Evolutionary conservation across 2,329 filamentous ascomycete species (phyloP).

Genomic region (Leptographium galeiforme): DNA sequence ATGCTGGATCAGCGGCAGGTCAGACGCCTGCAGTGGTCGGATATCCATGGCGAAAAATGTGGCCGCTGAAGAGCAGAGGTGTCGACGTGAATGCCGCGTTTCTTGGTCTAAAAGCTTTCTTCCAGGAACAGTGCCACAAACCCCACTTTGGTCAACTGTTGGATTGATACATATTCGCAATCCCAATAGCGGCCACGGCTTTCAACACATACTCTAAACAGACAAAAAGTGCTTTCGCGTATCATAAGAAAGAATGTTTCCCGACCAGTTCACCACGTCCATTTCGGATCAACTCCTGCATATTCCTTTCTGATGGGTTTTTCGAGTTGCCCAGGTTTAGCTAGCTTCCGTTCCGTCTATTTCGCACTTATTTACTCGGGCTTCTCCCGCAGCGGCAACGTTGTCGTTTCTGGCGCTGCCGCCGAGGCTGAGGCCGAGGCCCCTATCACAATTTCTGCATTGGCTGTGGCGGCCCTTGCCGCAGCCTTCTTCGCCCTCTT

Average conservation of each 20-base stretch:
- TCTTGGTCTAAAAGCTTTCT: too few species aligned
- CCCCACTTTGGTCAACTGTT: too few species aligned
- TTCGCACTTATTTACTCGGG: conserved; percentile 9
- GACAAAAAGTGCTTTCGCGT: too few species aligned
- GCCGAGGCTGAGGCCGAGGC: conserved; percentile 2
- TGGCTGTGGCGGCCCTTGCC: conserved; percentile 13
- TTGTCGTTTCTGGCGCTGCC: conserved; percentile 12
- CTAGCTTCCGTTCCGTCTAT: background rate
- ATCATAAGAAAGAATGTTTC: too few species aligned
- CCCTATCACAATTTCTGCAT: conserved; percentile 4
- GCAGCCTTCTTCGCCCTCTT: conserved; percentile 18
- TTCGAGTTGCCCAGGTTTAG: background rate
- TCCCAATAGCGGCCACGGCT: too few species aligned
- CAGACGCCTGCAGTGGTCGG: conserved; percentile 66
- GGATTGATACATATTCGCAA: too few species aligned
- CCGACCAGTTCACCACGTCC: too few species aligned
- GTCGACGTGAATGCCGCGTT: background rate
- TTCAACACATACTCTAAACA: too few species aligned
- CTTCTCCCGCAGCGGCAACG: conserved; percentile 18
- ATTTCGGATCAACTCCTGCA: background rate
- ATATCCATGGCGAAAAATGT: conserved; percentile 59
- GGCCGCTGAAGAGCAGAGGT: background rate
- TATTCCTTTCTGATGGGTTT: background rate
- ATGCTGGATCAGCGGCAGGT: conserved; percentile 88
- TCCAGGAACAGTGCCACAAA: too few species aligned